A percentile compares a stretch with the other conserved stretches of the same genome.
These are phyloP conservation scores for Pseudisothecium myosuroides DNA, from an alignment of 225 moss, liverwort and hornwort genomes.

Conservation along the genomic window DNA sequence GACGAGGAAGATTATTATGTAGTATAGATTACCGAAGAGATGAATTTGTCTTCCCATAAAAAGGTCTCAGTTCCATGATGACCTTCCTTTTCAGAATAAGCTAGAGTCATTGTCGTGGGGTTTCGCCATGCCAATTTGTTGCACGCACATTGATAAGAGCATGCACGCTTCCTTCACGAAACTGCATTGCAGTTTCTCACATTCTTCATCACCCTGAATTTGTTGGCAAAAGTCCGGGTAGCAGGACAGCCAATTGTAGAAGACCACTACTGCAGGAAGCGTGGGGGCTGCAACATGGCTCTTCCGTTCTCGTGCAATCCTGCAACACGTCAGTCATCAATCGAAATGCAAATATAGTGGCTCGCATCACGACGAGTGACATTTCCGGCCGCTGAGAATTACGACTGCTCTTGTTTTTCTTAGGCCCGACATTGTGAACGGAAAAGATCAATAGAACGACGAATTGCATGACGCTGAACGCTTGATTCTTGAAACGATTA, in stretches of 20 bases:
- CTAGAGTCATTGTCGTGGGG: constrained; percentile 11
- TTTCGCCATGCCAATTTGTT: constrained; percentile 1
- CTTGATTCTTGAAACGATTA: constrained; percentile 17
- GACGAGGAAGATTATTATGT: too few species aligned
- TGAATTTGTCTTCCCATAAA: constrained; percentile 32
- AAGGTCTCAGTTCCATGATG: constrained; percentile 11
- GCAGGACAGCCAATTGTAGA: constrained; percentile 37
- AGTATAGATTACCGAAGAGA: too few species aligned
- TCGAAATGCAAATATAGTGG: constrained; percentile 13
- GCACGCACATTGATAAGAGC: constrained; percentile 24
- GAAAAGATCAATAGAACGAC: constrained; percentile 37
- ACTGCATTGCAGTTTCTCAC: constrained; percentile 18
- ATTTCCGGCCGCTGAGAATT: not conserved
- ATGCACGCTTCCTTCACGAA: constrained; percentile 30
- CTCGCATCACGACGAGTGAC: constrained; percentile 6
- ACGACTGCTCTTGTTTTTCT: not conserved
- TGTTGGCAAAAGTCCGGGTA: constrained; percentile 28
- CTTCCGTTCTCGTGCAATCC: constrained; percentile 26
- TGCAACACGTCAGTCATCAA: constrained; percentile 29
- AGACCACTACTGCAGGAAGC: constrained; percentile 43
- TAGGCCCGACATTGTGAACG: constrained; percentile 15
- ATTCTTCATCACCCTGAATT: constrained; percentile 16
- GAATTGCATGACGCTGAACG: constrained; percentile 36
- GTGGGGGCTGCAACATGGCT: constrained; percentile 32
- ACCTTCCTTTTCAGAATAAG: constrained; percentile 8